Evolutionary conservation across 2,329 filamentous ascomycete species (phyloP), one percentile per base, ranked within the genome.

Genomic region (Dactylellina parvicollis): DNA sequence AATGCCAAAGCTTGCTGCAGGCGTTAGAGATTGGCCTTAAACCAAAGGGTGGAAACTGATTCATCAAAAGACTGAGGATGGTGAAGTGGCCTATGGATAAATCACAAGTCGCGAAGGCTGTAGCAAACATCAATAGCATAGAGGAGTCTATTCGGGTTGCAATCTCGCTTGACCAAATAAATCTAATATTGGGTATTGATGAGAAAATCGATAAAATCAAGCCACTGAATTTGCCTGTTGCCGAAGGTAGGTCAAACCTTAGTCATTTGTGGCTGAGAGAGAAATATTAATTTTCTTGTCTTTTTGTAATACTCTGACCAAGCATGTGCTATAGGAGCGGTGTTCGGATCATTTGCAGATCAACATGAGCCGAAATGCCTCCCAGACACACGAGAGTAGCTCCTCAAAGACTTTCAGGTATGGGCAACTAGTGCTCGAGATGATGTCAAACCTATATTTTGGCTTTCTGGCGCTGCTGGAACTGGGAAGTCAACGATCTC

Each of bases 401-500:
- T 79, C 30, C 64, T 76, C 2, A 20, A 42, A 18, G 55, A 75
- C n/a, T 74, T 78, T 7, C 49, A 38, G 20, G 26, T 20, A 8
- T 76, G 74, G 76, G 61, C 22, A 7, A 30, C 46, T 3, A 36
- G 59, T 4, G 4, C 46, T 0, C 9, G 30, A 34, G 30, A 34
- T 34, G 14, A 60, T 0, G 49, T 55, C 36, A 56, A 74, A 49
- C 47, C 67, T 34, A 78, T 78, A 10, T 78, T 76, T 55, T 83
- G 79, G 81, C 76, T 83, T 7, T 78, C 77, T 9, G 80, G 81
- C 2, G 77, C 80, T 75, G 80, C 80, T 2, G 80, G 81, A 24
- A 80, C 77, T 5, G 59, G 59, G 1, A 64, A 64, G 30, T 64
- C 59, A 12, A 64, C 59, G 2, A 64, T 64, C 28, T 40, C 55